Conservation (phyloP, 305 asterid species). For the Vinca major region DNA sequence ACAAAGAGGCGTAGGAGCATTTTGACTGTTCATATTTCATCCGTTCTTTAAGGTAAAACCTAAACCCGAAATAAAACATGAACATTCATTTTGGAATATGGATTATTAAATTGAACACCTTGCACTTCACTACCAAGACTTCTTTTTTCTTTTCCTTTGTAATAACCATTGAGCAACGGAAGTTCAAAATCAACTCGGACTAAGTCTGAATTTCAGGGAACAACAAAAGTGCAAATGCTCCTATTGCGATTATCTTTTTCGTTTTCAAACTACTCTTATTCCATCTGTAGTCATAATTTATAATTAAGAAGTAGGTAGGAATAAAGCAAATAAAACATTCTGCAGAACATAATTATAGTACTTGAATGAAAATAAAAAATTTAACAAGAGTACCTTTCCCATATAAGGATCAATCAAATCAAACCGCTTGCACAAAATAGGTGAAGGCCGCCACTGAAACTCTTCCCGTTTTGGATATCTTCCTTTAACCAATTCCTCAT, state of each 20-base stretch:
- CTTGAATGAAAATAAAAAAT: neutral
- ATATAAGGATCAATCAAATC: constrained; percentile 88
- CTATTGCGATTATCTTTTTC: neutral
- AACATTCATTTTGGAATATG: neutral
- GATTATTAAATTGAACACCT: neutral
- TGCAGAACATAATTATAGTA: neutral
- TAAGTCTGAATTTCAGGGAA: neutral
- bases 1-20: neutral
- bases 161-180: neutral
- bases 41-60: neutral
- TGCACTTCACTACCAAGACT: neutral
- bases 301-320: neutral
- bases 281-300: neutral
- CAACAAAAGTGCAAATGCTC: neutral
- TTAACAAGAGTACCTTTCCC: constrained; percentile 62
- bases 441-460: constrained; percentile 91
- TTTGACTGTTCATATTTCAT: neutral
- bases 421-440: constrained; percentile 92
- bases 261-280: neutral
- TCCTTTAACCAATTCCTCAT: constrained; percentile 36
- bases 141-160: no score
- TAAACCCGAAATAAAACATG: neutral
- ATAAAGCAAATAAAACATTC: neutral
- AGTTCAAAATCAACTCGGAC: neutral
- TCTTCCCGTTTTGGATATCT: constrained; percentile 73